Conservation (phyloP, 2,329 filamentous ascomycete species). For the Bipolaris sorokiniana region DNA sequence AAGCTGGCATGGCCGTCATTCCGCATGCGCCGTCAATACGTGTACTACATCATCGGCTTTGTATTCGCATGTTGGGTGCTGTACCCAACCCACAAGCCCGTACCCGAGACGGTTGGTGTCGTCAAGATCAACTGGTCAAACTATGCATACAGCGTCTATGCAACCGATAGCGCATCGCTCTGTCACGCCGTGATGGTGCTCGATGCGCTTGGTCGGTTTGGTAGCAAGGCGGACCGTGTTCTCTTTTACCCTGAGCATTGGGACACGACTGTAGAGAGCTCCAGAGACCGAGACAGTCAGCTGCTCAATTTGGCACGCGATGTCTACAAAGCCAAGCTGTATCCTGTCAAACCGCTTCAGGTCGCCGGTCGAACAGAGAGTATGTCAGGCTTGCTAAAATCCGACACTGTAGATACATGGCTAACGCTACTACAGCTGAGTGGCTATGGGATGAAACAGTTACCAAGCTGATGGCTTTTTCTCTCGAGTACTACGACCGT, state of each 20-base stretch:
- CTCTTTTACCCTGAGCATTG: constrained; percentile 54
- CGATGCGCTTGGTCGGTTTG: constrained; percentile 51
- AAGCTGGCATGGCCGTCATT: constrained; percentile 23
- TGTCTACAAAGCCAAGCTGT: constrained; percentile 57
- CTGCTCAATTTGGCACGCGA: constrained; percentile 57
- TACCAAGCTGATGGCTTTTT: constrained; percentile 73
- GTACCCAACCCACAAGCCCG: constrained; percentile 24
- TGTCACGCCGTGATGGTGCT: constrained; percentile 55
- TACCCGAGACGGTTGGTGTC: constrained; percentile 12
- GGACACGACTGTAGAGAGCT: constrained; percentile 39
- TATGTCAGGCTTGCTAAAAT: constrained; percentile 23
- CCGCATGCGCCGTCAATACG: constrained; percentile 38
- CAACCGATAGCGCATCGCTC: constrained; percentile 51
- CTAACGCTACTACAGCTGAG: constrained; percentile 36
- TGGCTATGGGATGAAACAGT: constrained; percentile 67
- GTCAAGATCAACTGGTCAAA: constrained; percentile 46
- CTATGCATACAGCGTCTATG: constrained; percentile 54
- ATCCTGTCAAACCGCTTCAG: constrained; percentile 54
- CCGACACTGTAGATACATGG: constrained; percentile 14
- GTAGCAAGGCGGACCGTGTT: constrained; percentile 54
- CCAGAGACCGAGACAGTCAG: constrained; percentile 51
- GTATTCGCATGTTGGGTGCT: constrained; percentile 39
- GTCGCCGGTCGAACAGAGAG: constrained; percentile 44
- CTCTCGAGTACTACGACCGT: constrained; percentile 67
- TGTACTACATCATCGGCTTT: constrained; percentile 34